Evolutionary conservation across 148 eudicot genomes (phyloP), one percentile per base, ranked within the genome.

Genomic region (Mesembryanthemum crystallinum): DNA sequence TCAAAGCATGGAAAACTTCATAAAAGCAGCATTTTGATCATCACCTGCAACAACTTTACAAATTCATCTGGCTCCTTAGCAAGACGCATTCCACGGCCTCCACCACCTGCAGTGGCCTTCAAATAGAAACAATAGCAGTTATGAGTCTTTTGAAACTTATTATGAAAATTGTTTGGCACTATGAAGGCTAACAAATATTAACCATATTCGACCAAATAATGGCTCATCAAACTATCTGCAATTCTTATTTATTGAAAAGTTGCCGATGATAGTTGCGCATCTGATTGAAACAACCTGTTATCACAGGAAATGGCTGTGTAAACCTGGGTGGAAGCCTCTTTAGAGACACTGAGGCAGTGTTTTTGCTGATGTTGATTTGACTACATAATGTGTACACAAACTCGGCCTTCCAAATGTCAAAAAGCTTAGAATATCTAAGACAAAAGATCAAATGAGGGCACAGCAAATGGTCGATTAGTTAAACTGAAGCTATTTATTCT

Each of bases 61-160:
- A 95, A 95, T 82, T 95, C 99, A 64, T 85, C 85, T 74, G 92
- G 97, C 76, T 89, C 90, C 72, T 88, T 92, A 80, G 99, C 99
- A 85, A 95, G 99, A 76, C 99, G 99, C 99, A 95, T 95, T 78
- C 99, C 99, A 82, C 97, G 99, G 45, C 99, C 99, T 79, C 97
- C 99, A 54, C 97, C 99, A 73, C 99, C 99, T 73, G 99, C 99
- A 80, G 99, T 95, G 81, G 99, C 99, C 99, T 95, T 76, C 76
- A 80, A 86, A 79, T 51, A 75, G 14, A 73, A 5, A 51, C 32
- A 11, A 24, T 28, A 73, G 68, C 55, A 73, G 18, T 37, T 8
- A 17, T 60, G 47, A 76, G 71, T 37, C 33, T 69, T 62, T 35
- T 58, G 8, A 78, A 66, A 30, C 27, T 27, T 27, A 18, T 43